Conservation (phyloP, 768 basidiomycete genomes). For the Galerina marginata region DNA sequence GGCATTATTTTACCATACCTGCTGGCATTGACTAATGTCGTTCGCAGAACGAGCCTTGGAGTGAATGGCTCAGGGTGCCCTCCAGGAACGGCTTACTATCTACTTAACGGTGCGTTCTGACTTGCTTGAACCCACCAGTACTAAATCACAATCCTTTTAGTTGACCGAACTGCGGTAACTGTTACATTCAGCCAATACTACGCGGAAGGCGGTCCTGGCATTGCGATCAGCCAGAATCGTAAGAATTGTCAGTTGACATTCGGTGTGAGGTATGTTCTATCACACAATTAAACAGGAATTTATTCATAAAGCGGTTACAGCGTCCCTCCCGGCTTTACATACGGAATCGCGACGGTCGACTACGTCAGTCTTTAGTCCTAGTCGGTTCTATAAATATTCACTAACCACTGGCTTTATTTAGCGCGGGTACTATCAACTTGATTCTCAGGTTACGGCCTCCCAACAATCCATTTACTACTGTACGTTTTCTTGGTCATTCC, state of each 20-base stretch:
- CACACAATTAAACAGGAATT: not conserved
- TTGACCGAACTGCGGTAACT: constrained; percentile 24
- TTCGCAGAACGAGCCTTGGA: constrained; percentile 24
- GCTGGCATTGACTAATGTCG: too few species aligned
- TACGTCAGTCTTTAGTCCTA: constrained; percentile 17
- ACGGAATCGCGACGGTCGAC: constrained; percentile 29
- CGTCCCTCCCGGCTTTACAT: constrained; percentile 29
- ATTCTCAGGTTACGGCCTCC: constrained; percentile 26
- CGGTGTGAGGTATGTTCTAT: constrained; percentile 24
- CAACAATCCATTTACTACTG: constrained; percentile 33
- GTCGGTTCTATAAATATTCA: too few species aligned
- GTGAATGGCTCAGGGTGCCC: constrained; percentile 31
- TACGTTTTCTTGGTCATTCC: constrained; percentile 2
- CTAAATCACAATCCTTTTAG: not conserved
- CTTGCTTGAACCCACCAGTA: too few species aligned
- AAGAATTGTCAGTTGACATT: constrained; percentile 31
- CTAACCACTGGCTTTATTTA: not conserved
- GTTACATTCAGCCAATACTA: constrained; percentile 30
- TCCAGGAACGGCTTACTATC: constrained; percentile 28
- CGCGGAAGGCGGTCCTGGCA: constrained; percentile 29
- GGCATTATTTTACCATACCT: too few species aligned
- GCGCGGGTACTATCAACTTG: constrained; percentile 34
- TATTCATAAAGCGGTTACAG: not conserved
- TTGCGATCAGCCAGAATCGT: constrained; percentile 26
- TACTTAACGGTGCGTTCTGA: constrained; percentile 19